Base-by-base conservation (phyloP, 768 basidiomycete genomes). In the Mycena indigotica region DNA sequence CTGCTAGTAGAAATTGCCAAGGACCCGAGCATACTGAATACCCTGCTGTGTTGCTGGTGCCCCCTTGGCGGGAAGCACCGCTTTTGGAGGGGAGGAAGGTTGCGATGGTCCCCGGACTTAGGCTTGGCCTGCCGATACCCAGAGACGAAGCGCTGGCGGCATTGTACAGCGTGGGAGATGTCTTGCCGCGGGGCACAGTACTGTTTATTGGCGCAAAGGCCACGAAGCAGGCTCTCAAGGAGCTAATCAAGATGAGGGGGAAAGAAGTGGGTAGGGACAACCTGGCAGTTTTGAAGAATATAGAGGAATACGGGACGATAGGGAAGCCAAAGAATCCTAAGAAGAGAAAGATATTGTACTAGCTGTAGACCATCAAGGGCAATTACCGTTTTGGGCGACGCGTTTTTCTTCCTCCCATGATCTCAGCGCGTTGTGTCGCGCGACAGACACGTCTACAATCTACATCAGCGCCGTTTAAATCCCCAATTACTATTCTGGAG, bases 1-100 rank as follows among this genome's bases (percentile, higher is more conserved):
- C 19, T n/a, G n/a, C n/a, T 57, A 48, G 56, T 53, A 62, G 53
- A 44, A 8, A 6, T 13, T 13, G 21, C 8, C 41, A 44, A 44
- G 35, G n/a, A n/a, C n/a, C n/a, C n/a, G n/a, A n/a, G n/a, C n/a
- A n/a, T n/a, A n/a, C n/a, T n/a, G n/a, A n/a, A n/a, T n/a, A n/a
- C n/a, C n/a, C n/a, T n/a, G n/a, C n/a, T n/a, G n/a, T n/a, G n/a
- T n/a, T n/a, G n/a, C n/a, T n/a, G n/a, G n/a, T n/a, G n/a, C n/a
- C n/a, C n/a, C n/a, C n/a, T n/a, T n/a, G n/a, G n/a, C n/a, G n/a
- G n/a, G n/a, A n/a, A n/a, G n/a, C n/a, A n/a, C n/a, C n/a, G n/a
- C n/a, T n/a, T n/a, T n/a, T n/a, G n/a, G n/a, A n/a, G n/a, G n/a
- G n/a, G n/a, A n/a, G n/a, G n/a, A n/a, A n/a, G n/a, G n/a, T n/a